Conservation (phyloP, 2,329 filamentous ascomycete genomes). For the Ascochyta lentis region DNA sequence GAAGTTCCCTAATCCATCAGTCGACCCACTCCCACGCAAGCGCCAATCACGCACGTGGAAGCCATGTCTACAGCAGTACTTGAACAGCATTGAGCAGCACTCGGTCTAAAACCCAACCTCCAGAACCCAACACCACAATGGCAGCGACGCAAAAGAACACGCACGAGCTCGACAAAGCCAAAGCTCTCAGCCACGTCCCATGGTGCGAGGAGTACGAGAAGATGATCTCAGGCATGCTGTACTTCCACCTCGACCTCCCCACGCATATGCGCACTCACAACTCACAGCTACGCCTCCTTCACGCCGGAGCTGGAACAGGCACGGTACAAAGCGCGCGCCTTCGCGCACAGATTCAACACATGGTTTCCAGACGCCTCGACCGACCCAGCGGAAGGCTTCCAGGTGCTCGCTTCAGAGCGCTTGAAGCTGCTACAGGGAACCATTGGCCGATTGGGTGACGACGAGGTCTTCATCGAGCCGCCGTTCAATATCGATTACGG, state of each 20-base stretch:
- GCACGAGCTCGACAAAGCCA: constrained; percentile 55
- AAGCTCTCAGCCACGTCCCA: constrained; percentile 58
- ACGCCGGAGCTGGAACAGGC: constrained; percentile 58
- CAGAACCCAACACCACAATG: constrained; percentile 30
- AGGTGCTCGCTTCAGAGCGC: constrained; percentile 35
- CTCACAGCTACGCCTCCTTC: constrained; percentile 58
- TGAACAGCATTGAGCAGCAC: neutral
- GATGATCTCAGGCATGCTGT: constrained; percentile 70
- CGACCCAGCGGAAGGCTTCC: constrained; percentile 28
- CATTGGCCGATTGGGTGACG: constrained; percentile 43
- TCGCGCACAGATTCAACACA: constrained; percentile 66
- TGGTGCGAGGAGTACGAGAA: constrained; percentile 68
- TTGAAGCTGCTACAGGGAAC: constrained; percentile 34
- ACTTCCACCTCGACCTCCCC: constrained; percentile 27
- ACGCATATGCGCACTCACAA: neutral
- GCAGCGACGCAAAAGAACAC: constrained; percentile 52
- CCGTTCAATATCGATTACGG: constrained; percentile 71
- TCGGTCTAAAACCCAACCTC: neutral
- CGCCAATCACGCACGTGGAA: neutral
- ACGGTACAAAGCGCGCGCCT: constrained; percentile 62
- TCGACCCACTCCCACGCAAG: constrained; percentile 20
- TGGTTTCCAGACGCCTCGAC: constrained; percentile 42
- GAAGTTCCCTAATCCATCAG: constrained; percentile 22
- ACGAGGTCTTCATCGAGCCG: constrained; percentile 61
- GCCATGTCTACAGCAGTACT: neutral